Evolutionary conservation across 1,284 basidiomycete species (phyloP), one percentile per base, ranked within the genome.

Genomic region (Pyrrhoderma lamaoense): DNA sequence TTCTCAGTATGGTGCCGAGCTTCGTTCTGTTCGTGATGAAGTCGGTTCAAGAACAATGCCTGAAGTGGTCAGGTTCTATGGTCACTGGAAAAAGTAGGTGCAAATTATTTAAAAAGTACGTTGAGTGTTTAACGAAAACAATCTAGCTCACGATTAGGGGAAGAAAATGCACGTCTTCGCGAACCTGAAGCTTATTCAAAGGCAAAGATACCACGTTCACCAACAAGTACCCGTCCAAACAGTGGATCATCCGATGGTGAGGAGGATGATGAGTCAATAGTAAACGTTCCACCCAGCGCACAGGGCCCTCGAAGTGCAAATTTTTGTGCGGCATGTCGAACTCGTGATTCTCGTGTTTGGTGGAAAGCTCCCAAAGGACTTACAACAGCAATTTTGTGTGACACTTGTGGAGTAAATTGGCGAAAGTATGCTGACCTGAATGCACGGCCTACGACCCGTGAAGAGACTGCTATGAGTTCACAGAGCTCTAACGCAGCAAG

Each of bases 381-480:
- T 49, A 72, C 73, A 18, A 81, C 77, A 1, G 74, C 73, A 51
- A 74, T 91, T 42, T 77, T 93, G 57, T 92, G 91, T 65, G 86
- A 92, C 46, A 74, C 66, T 27, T 94, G 91, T 62, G 90, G 91
- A 46, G 73, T 75, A 35, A 82, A 79, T 58, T 94, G 90, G 82
- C 73, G 91, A 57, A 93, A 93, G 66, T 94, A 94, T 63, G 91
- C 89, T 0, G 89, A 93, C 60, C 68, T 89, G 39, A 87, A 84
- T 59, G 81, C 86, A 16, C 72, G 85, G 37, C 80, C 81, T 8
- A 53, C 57, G 3, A 60, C 80, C 25, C 75, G 86, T 19, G 88
- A 89, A 52, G 86, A 88, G 40, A 70, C 73, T n/a, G 52, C 52
- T 14, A 21, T 53, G 46, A 31, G 27, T 31, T 5, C 27, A 31